Percentiles rank a stretch among this genome's conserved stretches.
These are phyloP conservation scores for Tolypocladium amazonense DNA, from an alignment of 2,329 filamentous ascomycete species.

Conservation along the genomic window DNA sequence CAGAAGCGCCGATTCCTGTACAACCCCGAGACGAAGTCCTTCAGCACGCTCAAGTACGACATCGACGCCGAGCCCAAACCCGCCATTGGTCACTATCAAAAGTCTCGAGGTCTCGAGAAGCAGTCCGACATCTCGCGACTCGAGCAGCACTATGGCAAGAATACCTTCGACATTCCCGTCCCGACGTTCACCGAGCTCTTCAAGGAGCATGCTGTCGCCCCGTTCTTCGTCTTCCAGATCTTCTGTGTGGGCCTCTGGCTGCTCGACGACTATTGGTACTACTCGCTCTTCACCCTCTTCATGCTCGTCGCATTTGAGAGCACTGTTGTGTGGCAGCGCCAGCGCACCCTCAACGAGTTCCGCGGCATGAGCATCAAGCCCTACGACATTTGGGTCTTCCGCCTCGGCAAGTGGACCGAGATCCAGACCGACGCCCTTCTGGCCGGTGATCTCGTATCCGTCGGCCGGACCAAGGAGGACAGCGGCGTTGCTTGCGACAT, in stretches of 20 bases:
- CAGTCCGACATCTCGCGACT: slow-evolving; percentile 68
- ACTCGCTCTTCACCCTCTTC: slow-evolving; percentile 95
- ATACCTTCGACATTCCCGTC: slow-evolving; percentile 95
- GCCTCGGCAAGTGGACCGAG: slow-evolving; percentile 79
- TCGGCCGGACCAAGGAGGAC: slow-evolving; percentile 90
- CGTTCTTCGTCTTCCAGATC: slow-evolving; percentile 98
- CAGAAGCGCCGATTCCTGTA: slow-evolving; percentile 97
- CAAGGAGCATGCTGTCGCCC: slow-evolving; percentile 95
- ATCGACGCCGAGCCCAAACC: slow-evolving; percentile 84
- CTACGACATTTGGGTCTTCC: slow-evolving; percentile 86
- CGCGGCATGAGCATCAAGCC: slow-evolving; percentile 99
- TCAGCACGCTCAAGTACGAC: slow-evolving; percentile 70
- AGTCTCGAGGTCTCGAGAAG: slow-evolving; percentile 62
- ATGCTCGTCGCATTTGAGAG: slow-evolving; percentile 98
- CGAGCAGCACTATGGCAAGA: slow-evolving; percentile 88
- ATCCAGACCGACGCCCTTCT: slow-evolving; percentile 83
- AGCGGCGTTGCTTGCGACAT: slow-evolving; percentile 96
- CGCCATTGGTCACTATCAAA: slow-evolving; percentile 65
- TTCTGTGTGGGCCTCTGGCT: slow-evolving; percentile 99
- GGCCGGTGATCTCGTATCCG: slow-evolving; percentile 87
- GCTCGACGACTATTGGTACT: slow-evolving; percentile 99
- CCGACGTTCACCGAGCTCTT: slow-evolving; percentile 93
- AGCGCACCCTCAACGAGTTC: slow-evolving; percentile 92
- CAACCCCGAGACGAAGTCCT: slow-evolving; percentile 58
- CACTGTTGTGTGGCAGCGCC: slow-evolving; percentile 97